Percentiles rank a stretch among this genome's conserved stretches.
Evolutionary conservation across 2,329 filamentous ascomycete genomes (phyloP).

Genomic region (Cladosporium sp.): DNA sequence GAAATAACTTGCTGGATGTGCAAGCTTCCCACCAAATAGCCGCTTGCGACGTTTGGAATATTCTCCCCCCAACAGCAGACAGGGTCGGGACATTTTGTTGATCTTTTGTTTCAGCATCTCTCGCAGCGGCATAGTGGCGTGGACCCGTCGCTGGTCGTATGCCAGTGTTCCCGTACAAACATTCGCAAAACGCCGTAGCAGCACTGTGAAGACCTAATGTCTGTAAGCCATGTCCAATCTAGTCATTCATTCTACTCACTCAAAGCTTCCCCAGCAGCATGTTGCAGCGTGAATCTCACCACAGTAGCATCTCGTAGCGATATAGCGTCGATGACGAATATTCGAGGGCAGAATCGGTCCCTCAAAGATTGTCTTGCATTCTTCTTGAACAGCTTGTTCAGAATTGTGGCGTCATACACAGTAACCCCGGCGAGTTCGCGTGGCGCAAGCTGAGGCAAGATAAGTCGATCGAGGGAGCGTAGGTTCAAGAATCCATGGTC

Average conservation of each 20-base stretch:
- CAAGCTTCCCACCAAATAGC: neutral
- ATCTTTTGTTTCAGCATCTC: neutral
- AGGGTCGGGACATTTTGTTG: neutral
- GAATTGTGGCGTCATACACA: neutral
- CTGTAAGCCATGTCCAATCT: neutral
- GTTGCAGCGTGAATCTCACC: slow-evolving; percentile 2
- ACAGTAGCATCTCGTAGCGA: neutral
- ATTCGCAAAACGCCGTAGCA: slow-evolving; percentile 1
- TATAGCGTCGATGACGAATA: neutral
- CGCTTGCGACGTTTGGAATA: neutral
- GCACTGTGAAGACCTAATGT: neutral
- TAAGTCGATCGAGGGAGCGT: neutral
- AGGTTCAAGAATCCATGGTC: neutral
- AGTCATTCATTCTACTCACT: neutral
- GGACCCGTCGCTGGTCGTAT: neutral
- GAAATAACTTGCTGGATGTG: neutral
- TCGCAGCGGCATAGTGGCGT: neutral
- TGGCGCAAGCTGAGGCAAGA: neutral
- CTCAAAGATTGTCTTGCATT: neutral
- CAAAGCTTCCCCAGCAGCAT: neutral
- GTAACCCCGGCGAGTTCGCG: neutral
- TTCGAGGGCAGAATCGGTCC: neutral
- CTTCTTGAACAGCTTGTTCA: neutral
- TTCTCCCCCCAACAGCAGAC: neutral
- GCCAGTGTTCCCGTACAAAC: neutral